Evolutionary conservation across 208 protist species (phyloP).

Genomic region (Vickermania ingenoplastis): DNA sequence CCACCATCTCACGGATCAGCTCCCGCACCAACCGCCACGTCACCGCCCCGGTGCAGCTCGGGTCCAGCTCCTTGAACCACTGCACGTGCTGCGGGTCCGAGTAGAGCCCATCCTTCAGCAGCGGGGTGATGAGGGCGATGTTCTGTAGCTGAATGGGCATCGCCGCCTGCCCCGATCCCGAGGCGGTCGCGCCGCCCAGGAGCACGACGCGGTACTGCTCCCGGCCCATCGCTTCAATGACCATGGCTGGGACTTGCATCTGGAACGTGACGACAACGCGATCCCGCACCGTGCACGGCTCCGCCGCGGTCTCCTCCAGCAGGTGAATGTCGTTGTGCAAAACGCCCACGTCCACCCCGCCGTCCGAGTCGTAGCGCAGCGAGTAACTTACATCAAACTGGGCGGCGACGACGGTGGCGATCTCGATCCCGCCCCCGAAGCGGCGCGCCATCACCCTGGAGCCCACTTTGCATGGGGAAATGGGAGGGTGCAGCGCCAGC

Average conservation of each 20-base stretch:
- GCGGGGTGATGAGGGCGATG: slow-evolving; percentile 47
- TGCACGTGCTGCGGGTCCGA: slow-evolving; percentile 88
- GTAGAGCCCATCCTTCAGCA: slow-evolving; percentile 77
- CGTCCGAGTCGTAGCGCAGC: slow-evolving; percentile 40
- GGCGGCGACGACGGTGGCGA: slow-evolving; percentile 35
- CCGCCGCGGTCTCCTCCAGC: slow-evolving; percentile 22
- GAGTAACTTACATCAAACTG: slow-evolving; percentile 54
- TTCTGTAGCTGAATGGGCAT: slow-evolving; percentile 72
- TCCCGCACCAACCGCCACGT: slow-evolving; percentile 63
- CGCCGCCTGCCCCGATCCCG: slow-evolving; percentile 94
- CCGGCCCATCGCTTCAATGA: slow-evolving; percentile 42
- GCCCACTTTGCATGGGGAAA: slow-evolving; percentile 41
- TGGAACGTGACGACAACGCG: slow-evolving; percentile 43
- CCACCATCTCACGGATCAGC: slow-evolving; percentile 41
- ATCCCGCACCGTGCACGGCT: slow-evolving; percentile 51
- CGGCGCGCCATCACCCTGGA: slow-evolving; percentile 39
- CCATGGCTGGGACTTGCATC: slow-evolving; percentile 25
- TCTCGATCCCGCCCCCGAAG: slow-evolving; percentile 23
- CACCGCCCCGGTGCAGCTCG: slow-evolving; percentile 62
- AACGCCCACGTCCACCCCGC: slow-evolving; percentile 35
- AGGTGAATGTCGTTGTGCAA: slow-evolving; percentile 62
- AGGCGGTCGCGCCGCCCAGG: slow-evolving; percentile 21
- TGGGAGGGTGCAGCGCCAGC: slow-evolving; percentile 28
- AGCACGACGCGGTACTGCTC: slow-evolving; percentile 72
- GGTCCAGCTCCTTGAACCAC: slow-evolving; percentile 96